These are phyloP conservation scores for Colletotrichum shisoi DNA, from an alignment of 2,329 filamentous ascomycete genomes.

Conservation along the genomic window DNA sequence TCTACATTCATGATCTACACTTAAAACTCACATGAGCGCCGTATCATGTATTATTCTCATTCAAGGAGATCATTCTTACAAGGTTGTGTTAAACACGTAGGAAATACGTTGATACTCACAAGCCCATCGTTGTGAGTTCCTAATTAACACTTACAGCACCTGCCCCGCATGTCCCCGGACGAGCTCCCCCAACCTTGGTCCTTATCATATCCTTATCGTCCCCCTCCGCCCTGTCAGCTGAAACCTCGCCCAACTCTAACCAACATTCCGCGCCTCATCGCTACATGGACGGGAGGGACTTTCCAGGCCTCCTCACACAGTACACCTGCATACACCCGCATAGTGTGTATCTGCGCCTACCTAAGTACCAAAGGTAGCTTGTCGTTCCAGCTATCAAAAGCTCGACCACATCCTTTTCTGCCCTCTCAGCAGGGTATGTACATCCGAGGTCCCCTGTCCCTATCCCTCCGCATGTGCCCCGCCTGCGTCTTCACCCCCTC, in stretches of 20 bases:
- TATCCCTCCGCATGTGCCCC: not conserved
- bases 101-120: no score
- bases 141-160: not conserved
- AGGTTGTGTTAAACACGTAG: no score
- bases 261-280: not conserved
- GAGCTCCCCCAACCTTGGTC: slow-evolving; percentile 4
- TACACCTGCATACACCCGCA: slow-evolving; percentile 5
- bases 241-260: slow-evolving; percentile 28
- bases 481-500: not conserved
- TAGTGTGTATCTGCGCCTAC: not conserved
- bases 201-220: not conserved
- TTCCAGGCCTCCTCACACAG: not conserved
- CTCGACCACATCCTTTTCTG: not conserved
- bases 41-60: no score
- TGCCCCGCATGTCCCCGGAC: not conserved
- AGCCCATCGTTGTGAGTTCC: no score
- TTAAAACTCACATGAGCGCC: no score
- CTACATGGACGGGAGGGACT: not conserved
- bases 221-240: not conserved
- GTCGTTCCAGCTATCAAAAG: not conserved
- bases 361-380: not conserved
- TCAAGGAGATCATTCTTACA: no score
- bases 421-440: not conserved
- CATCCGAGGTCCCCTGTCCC: not conserved
- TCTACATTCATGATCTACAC: no score